phyloP scores from a whole-genome alignment of 176 grass and related monocot species.

The Dendrocalamus sinicus region DNA sequence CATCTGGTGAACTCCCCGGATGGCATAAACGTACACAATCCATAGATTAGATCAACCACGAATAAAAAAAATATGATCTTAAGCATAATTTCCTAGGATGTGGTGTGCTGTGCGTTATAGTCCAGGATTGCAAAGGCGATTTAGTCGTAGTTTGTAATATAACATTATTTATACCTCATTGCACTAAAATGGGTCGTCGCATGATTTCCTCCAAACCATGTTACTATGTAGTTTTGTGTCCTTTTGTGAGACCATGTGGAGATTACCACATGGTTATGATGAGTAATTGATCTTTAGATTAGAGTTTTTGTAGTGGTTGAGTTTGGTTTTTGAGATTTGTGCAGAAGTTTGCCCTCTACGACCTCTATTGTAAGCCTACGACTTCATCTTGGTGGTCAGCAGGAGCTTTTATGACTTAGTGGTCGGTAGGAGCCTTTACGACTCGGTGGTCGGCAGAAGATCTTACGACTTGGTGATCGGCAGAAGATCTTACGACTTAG shows the following conservation, averaged over 20 bases:
- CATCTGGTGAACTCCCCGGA: neutral
- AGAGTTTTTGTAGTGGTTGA: too few relatives aligned
- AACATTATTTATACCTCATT: neutral
- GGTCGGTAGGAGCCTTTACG: too few relatives aligned
- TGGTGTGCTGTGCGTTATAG: neutral
- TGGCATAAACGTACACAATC: neutral
- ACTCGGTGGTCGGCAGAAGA: too few relatives aligned
- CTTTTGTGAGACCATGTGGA: neutral
- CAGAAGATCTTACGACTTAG: fast-evolving
- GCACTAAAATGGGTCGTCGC: neutral
- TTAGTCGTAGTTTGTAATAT: neutral
- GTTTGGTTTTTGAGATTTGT: too few relatives aligned
- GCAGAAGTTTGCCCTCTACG: too few relatives aligned
- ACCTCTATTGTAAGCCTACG: too few relatives aligned
- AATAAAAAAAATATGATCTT: neutral
- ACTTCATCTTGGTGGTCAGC: too few relatives aligned
- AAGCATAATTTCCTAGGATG: slow-evolving; percentile 4
- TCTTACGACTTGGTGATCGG: too few relatives aligned
- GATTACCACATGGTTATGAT: too few relatives aligned
- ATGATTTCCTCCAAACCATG: neutral
- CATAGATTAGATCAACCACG: slow-evolving; percentile 11
- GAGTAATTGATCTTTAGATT: too few relatives aligned
- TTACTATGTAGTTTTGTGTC: neutral
- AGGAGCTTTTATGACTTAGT: too few relatives aligned
- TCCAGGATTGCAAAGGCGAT: slow-evolving; percentile 4